These are phyloP conservation scores for Tricholoma flavovirens DNA, from an alignment of 768 basidiomycete species.

Conservation along the genomic window DNA sequence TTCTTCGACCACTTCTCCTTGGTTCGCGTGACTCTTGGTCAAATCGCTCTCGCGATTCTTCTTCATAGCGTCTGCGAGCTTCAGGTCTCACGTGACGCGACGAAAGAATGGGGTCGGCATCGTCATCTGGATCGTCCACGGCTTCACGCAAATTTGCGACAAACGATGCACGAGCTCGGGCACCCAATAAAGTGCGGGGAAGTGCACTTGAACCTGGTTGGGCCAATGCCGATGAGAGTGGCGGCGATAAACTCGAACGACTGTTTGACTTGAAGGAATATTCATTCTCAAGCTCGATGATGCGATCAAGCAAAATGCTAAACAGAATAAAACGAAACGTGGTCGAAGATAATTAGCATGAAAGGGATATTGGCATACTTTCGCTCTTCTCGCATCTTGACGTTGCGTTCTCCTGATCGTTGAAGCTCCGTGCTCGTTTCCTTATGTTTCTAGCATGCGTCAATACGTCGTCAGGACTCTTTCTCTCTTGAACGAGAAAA, in stretches of 20 bases:
- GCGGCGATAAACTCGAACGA: slow-evolving; percentile 13
- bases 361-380: slow-evolving; percentile 38
- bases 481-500: slow-evolving; percentile 23
- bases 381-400: slow-evolving; percentile 55
- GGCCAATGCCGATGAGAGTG: slow-evolving; percentile 12
- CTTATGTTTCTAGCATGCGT: slow-evolving; percentile 48
- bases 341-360: background rate
- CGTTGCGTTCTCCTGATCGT: slow-evolving; percentile 58
- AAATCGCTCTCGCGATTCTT: slow-evolving; percentile 33
- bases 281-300: slow-evolving; percentile 52
- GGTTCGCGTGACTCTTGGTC: slow-evolving; percentile 44
- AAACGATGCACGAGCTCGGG: slow-evolving; percentile 39
- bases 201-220: slow-evolving; percentile 42
- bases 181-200: slow-evolving; percentile 41
- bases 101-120: slow-evolving; percentile 38
- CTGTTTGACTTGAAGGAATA: slow-evolving; percentile 24
- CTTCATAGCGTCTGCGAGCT: slow-evolving; percentile 38
- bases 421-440: slow-evolving; percentile 52
- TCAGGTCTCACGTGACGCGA: slow-evolving; percentile 43
- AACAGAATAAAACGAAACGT: background rate
- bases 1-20: slow-evolving; percentile 20
- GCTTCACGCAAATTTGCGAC: slow-evolving; percentile 44
- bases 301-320: slow-evolving; percentile 54
- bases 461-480: slow-evolving; percentile 22
- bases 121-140: slow-evolving; percentile 41